phyloP scores from a whole-genome alignment of 768 basidiomycete species.

The Rhizopogon sp. region DNA sequence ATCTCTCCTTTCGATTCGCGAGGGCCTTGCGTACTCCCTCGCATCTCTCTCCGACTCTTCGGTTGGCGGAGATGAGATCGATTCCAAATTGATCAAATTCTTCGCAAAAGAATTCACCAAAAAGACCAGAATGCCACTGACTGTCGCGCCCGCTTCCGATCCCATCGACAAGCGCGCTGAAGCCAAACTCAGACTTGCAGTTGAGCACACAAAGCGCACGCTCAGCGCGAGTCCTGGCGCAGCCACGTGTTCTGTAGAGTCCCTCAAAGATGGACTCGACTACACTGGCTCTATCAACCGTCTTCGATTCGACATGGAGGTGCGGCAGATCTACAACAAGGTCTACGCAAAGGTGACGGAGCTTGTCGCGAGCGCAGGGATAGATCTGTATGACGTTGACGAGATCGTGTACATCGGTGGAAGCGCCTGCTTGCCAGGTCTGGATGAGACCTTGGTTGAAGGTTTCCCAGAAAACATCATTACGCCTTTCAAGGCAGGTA shows the following conservation, averaged over 20 bases:
- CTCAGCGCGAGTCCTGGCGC: conserved; percentile 83
- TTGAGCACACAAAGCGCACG: conserved; percentile 93
- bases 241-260: conserved; percentile 89
- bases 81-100: conserved; percentile 80
- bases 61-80: conserved; percentile 68
- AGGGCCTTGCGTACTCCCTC: conserved; percentile 67
- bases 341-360: conserved; percentile 47
- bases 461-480: conserved; percentile 59
- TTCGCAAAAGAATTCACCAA: conserved; percentile 97
- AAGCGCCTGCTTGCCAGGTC: conserved; percentile 66
- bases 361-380: conserved; percentile 44
- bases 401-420: conserved; percentile 82
- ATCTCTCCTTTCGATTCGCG: conserved; percentile 66
- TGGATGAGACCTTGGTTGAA: conserved; percentile 52
- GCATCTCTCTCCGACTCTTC: conserved; percentile 40
- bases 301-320: conserved; percentile 56
- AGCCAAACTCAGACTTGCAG: conserved; percentile 88
- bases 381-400: conserved; percentile 67
- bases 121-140: conserved; percentile 79
- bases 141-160: conserved; percentile 55
- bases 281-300: conserved; percentile 69
- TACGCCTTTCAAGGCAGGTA: conserved; percentile 63
- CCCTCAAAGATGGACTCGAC: conserved; percentile 90
- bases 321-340: conserved; percentile 52
- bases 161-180: conserved; percentile 75